Evolutionary conservation across 805 yeast genomes (phyloP).

Genomic region (Kazachstania kunashirensis): DNA sequence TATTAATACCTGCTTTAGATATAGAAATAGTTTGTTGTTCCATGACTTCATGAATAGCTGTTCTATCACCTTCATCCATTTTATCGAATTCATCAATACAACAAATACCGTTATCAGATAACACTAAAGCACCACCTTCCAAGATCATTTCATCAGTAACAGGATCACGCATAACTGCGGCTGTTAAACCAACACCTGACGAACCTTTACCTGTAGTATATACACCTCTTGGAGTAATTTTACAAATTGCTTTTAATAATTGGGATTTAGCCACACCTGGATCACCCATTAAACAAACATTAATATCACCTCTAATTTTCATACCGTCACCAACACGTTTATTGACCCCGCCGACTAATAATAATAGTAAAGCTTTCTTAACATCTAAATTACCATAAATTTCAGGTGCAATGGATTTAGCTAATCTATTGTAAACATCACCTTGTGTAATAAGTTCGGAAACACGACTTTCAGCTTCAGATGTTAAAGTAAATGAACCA

Average conservation of each 20-base stretch:
- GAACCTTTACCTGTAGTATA: constrained; percentile 98
- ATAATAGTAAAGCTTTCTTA: constrained; percentile 75
- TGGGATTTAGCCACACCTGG: constrained; percentile 99
- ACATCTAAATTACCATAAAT: constrained; percentile 91
- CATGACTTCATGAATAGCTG: constrained; percentile 98
- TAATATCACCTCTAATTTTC: constrained; percentile 95
- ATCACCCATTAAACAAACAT: constrained; percentile 94
- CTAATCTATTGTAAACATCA: constrained; percentile 66
- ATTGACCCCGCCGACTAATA: constrained; percentile 91
- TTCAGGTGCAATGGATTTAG: constrained; percentile 93
- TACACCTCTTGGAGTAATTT: constrained; percentile 92
- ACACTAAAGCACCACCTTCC: constrained; percentile 95
- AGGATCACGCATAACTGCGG: constrained; percentile 98
- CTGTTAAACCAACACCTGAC: constrained; percentile 97
- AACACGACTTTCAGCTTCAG: constrained; percentile 48
- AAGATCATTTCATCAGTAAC: constrained; percentile 98
- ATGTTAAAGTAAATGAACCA: constrained; percentile 50
- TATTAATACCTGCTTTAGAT: constrained; percentile 94
- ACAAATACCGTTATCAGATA: constrained; percentile 96
- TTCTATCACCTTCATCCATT: constrained; percentile 94
- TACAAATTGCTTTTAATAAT: constrained; percentile 77
- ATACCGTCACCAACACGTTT: constrained; percentile 93
- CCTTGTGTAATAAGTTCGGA: constrained; percentile 48
- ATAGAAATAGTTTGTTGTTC: constrained; percentile 97
- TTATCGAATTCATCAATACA: constrained; percentile 98